Evolutionary conservation across 2,329 filamentous ascomycete genomes (phyloP).

Genomic region (Colletotrichum acutatum): DNA sequence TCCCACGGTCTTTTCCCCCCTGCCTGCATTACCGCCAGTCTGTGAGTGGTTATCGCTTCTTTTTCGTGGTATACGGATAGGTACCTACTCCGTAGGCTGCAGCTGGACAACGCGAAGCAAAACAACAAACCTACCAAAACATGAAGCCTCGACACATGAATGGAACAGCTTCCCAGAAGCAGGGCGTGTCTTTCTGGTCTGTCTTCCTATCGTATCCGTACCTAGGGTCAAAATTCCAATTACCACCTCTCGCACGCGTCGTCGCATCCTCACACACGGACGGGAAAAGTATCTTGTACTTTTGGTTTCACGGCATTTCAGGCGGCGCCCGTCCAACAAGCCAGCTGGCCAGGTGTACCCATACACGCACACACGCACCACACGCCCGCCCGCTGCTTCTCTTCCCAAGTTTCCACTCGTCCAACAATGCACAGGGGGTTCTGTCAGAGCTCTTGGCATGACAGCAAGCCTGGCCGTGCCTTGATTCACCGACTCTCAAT

Average conservation of each 20-base stretch:
- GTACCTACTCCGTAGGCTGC: too few relatives aligned
- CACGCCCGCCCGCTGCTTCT: background rate
- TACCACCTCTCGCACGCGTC: background rate
- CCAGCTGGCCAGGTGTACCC: slow-evolving; percentile 14
- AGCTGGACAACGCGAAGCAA: background rate
- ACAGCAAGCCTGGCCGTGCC: slow-evolving; percentile 32
- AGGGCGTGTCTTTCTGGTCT: background rate
- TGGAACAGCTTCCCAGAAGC: background rate
- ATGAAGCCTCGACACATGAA: background rate
- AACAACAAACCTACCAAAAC: background rate
- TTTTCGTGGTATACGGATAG: too few relatives aligned
- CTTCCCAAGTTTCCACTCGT: background rate
- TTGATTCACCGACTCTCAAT: slow-evolving; percentile 19
- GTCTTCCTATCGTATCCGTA: background rate
- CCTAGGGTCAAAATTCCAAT: background rate
- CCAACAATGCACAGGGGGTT: slow-evolving; percentile 24
- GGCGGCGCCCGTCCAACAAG: background rate
- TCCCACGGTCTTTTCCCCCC: background rate
- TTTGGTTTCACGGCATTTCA: slow-evolving; percentile 17
- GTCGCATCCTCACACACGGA: background rate
- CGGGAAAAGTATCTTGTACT: slow-evolving; percentile 14
- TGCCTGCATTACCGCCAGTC: slow-evolving; percentile 4
- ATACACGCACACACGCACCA: slow-evolving; percentile 4
- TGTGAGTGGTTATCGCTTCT: background rate
- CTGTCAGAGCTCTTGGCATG: slow-evolving; percentile 32